phyloP scores from a whole-genome alignment of 2,329 filamentous ascomycete species.

The Xylaria digitata region DNA sequence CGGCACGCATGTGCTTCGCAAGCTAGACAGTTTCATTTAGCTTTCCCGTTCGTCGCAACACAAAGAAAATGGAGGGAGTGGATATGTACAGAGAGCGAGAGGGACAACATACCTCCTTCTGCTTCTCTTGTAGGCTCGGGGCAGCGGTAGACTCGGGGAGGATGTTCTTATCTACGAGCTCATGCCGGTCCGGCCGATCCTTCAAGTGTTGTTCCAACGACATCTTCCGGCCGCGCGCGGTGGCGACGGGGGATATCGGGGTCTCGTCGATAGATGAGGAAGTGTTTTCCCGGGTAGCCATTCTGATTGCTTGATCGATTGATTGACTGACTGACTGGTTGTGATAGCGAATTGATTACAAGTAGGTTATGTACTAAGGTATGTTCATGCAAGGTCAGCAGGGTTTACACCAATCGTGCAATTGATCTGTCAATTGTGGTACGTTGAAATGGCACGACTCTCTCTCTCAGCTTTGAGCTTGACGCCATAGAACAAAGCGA shows the following conservation, averaged over 20 bases:
- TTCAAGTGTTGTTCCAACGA: slow-evolving; percentile 79
- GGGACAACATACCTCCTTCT: slow-evolving; percentile 69
- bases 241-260: slow-evolving; percentile 66
- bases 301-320: slow-evolving; percentile 37
- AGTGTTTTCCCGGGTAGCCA: slow-evolving; percentile 50
- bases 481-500: not conserved
- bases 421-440: slow-evolving; percentile 2
- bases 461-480: slow-evolving; percentile 3
- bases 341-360: not conserved
- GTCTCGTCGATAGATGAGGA: slow-evolving; percentile 62
- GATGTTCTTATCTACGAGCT: slow-evolving; percentile 89
- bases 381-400: not conserved
- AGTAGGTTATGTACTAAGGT: not conserved
- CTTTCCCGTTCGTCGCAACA: not conserved
- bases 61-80: too few species aligned
- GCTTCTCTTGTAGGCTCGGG: slow-evolving; percentile 81
- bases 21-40: slow-evolving; percentile 58
- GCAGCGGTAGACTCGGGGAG: slow-evolving; percentile 82
- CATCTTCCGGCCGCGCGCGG: slow-evolving; percentile 66
- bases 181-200: slow-evolving; percentile 78
- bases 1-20: slow-evolving; percentile 86
- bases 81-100: not conserved
- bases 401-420: not conserved
- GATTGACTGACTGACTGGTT: not conserved
- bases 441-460: slow-evolving; percentile 2